A percentile compares a stretch with the other conserved stretches of the same genome.
These are phyloP conservation scores for Quercus robur DNA, from an alignment of 306 rosid species.

Conservation along the genomic window DNA sequence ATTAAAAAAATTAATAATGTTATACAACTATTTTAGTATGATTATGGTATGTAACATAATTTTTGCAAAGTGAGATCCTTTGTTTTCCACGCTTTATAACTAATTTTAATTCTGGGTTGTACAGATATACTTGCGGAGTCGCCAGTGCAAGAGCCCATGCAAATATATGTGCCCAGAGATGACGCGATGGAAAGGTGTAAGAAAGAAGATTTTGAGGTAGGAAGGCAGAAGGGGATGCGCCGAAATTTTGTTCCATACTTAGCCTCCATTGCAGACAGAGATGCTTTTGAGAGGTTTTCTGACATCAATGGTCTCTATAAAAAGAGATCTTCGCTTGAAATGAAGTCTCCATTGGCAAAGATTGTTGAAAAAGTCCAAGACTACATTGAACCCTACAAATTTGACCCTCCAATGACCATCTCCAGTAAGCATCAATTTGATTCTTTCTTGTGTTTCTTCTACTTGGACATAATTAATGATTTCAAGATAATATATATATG, in stretches of 20 bases:
- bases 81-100: not conserved
- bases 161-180: conserved; percentile 9
- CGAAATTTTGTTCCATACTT: not conserved
- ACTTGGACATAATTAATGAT: not conserved
- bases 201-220: conserved; percentile 4
- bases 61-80: too few species aligned
- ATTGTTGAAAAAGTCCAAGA: not conserved
- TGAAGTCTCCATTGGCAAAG: not conserved
- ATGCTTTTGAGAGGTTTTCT: not conserved
- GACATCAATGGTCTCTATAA: not conserved
- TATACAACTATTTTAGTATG: too few species aligned
- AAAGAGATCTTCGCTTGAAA: not conserved
- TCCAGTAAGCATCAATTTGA: not conserved
- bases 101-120: not conserved
- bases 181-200: conserved; percentile 15
- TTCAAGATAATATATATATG: too few species aligned
- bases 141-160: not conserved
- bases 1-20: too few species aligned
- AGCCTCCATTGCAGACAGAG: not conserved
- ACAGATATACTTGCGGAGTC: not conserved
- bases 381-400: not conserved
- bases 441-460: not conserved
- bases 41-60: too few species aligned
- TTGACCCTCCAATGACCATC: not conserved
- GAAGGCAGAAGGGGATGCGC: conserved; percentile 9